Evolutionary conservation across 2,329 filamentous ascomycete species (phyloP).

Genomic region (Hypoxylon sp.): DNA sequence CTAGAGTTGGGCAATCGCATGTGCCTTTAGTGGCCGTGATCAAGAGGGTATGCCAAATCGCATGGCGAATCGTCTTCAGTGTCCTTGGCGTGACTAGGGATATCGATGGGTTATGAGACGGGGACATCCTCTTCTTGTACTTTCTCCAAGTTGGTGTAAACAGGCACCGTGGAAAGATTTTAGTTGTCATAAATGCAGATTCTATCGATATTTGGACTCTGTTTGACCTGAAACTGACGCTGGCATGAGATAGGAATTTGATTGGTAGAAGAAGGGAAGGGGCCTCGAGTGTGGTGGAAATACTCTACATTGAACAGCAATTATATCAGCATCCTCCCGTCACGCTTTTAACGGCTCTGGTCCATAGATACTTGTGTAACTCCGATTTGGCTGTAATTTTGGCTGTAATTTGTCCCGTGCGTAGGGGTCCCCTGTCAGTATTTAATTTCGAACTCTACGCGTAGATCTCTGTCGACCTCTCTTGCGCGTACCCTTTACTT

Average conservation of each 20-base stretch:
- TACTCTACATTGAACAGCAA: not conserved
- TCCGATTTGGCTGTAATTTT: not conserved
- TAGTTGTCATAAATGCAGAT: not conserved
- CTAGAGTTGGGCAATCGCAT: constrained; percentile 72
- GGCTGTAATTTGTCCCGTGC: not conserved
- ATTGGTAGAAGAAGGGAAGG: not conserved
- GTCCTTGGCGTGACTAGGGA: constrained; percentile 51
- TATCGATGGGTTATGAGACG: constrained; percentile 34
- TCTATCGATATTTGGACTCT: not conserved
- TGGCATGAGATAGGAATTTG: constrained; percentile 1
- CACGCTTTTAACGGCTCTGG: not conserved
- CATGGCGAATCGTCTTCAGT: constrained; percentile 47
- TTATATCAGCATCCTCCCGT: not conserved
- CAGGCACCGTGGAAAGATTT: not conserved
- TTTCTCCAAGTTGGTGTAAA: not conserved
- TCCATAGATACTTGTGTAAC: not conserved
- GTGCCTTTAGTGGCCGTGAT: constrained; percentile 48
- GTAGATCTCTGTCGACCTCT: not conserved
- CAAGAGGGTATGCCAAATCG: constrained; percentile 44
- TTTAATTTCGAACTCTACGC: not conserved
- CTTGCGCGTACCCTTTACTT: too few species aligned
- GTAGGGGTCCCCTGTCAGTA: not conserved
- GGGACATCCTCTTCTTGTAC: not conserved
- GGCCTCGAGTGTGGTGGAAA: constrained; percentile 1
- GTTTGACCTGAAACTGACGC: not conserved